Evolutionary conservation across 208 protist species (phyloP).

Genomic region (Crithidia fasciculata): DNA sequence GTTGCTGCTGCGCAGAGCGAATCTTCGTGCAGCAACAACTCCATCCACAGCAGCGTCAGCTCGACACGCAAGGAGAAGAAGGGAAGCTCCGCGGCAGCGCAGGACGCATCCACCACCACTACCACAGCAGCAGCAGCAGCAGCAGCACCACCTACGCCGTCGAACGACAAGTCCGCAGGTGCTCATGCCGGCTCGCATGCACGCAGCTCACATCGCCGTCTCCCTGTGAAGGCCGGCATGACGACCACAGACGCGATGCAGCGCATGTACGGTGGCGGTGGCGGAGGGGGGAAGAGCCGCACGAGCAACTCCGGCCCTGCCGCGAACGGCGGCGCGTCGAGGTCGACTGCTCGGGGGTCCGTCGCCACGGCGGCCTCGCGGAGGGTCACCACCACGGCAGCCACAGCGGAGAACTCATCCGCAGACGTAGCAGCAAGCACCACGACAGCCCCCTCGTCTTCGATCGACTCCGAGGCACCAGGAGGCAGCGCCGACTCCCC

Average conservation of each 20-base stretch:
- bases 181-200: neutral
- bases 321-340: neutral
- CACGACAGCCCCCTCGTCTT: neutral
- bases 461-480: neutral
- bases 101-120: no score
- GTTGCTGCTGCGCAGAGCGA: neutral
- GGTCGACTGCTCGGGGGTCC: neutral
- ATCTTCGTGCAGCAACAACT: neutral
- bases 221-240: neutral
- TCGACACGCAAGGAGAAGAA: neutral
- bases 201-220: neutral
- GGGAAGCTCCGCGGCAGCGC: no score
- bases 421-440: neutral
- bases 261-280: constrained; percentile 4
- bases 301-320: neutral
- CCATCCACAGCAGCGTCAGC: neutral
- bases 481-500: no score
- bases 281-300: neutral
- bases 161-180: neutral
- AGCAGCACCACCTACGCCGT: neutral
- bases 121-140: no score
- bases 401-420: neutral
- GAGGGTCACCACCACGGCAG: neutral
- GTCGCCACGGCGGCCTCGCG: neutral
- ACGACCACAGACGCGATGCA: constrained; percentile 14